Evolutionary conservation across 2,329 filamentous ascomycete species (phyloP).

Genomic region (Aspergillus quadrilineatus): DNA sequence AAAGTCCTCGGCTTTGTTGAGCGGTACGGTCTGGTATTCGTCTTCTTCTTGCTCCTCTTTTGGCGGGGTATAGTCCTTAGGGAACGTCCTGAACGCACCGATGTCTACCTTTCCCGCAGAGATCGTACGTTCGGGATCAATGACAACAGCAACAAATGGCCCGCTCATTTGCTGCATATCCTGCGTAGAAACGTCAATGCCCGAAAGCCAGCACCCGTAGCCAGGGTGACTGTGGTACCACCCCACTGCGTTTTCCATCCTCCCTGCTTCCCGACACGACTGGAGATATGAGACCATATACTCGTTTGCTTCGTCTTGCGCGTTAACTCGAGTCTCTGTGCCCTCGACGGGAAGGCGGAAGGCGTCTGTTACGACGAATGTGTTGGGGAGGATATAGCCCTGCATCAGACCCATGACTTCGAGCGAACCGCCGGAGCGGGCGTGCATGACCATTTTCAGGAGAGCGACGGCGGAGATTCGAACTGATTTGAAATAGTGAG

Average conservation of each 20-base stretch:
- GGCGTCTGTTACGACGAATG: constrained; percentile 87
- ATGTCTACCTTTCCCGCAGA: constrained; percentile 95
- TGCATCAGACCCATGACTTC: constrained; percentile 99
- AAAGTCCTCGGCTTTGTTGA: constrained; percentile 94
- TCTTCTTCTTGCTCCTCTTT: constrained; percentile 48
- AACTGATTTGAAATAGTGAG: constrained; percentile 87
- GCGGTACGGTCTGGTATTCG: constrained; percentile 63
- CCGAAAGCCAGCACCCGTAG: constrained; percentile 96
- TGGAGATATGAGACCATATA: constrained; percentile 89
- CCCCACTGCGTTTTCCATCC: constrained; percentile 88
- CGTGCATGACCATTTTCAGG: constrained; percentile 99
- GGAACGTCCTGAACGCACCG: constrained; percentile 90
- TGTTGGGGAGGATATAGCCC: constrained; percentile 81
- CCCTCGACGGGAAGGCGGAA: constrained; percentile 94
- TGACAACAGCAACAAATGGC: constrained; percentile 91
- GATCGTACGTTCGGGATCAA: constrained; percentile 94
- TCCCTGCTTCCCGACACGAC: constrained; percentile 69
- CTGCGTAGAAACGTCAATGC: constrained; percentile 92
- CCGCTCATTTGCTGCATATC: constrained; percentile 84
- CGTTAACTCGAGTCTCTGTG: constrained; percentile 97
- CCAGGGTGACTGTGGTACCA: constrained; percentile 99
- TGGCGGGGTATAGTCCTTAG: constrained; percentile 66
- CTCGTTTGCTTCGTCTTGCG: constrained; percentile 92
- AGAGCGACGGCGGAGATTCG: constrained; percentile 91
- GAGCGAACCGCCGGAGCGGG: constrained; percentile 84